Evolutionary conservation across 2,329 filamentous ascomycete species (phyloP), one percentile per base, ranked within the genome.

Genomic region (Beauveria sp.): DNA sequence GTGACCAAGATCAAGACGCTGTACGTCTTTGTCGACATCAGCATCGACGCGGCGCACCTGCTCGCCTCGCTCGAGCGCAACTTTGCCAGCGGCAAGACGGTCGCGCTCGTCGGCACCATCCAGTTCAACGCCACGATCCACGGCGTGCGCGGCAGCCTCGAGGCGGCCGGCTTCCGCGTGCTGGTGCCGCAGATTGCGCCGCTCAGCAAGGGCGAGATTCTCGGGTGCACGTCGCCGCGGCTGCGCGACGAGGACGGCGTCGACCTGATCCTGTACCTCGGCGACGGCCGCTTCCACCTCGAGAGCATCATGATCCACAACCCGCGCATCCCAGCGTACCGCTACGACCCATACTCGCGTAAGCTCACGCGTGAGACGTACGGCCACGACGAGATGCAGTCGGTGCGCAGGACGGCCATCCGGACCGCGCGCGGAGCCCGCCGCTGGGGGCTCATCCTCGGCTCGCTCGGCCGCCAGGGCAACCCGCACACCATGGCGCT

Each of bases 221-320:
- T 99, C 1, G 95, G 95, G n/a, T 99, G 95, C 74, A 99, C 95
- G 8, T 96, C 93, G 0, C 95, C 95, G 0, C 82, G 83, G 24
- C 79, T 93, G 3, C 72, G 79, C 16, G 73, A 81, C 12, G 79
- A 79, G 12, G 82, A 83, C 52, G 77, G 75, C 47, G 84, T 93
- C 24, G 90, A 96, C 70, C 75, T 91, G 65, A 88, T 97, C 51
- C 79, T 97, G 1, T 97, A 97, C 72, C 85, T 97, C 16, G 93
- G 93, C 52, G 93, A 97, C 70, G 93, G 93, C 14, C 85, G 93
- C 63, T 97, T 97, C 78, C 95, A 99, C 73, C 88, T 99, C 49
- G 95, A 99, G 75, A 96, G 91, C 70, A 93, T 96, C 70, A 99
- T 99, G 93, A 99, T 99, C 66, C 95, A 98, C 72, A 99, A 99